Percentiles rank a stretch among this genome's conserved stretches.
These are phyloP conservation scores for Endocarpon pusillum DNA, from an alignment of 495 filamentous ascomycete genomes.

Conservation along the genomic window DNA sequence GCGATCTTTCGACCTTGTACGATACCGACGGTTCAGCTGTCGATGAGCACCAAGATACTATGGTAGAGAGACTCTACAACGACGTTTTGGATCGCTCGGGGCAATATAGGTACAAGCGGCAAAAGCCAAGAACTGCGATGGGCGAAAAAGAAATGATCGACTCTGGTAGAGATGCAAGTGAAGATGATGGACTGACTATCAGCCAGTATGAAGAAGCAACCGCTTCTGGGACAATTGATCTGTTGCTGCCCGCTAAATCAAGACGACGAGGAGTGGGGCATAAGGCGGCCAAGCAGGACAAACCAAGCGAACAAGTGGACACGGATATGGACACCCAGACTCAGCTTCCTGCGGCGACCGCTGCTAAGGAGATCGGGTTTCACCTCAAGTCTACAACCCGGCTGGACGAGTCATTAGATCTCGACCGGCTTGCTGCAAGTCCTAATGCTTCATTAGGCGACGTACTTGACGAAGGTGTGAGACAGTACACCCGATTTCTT, in stretches of 20 bases:
- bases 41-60: slow-evolving; percentile 58
- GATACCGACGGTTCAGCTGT: slow-evolving; percentile 73
- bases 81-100: slow-evolving; percentile 84
- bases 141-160: slow-evolving; percentile 76
- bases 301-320: slow-evolving; percentile 41
- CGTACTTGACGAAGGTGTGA: slow-evolving; percentile 75
- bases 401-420: slow-evolving; percentile 47
- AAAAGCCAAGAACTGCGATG: slow-evolving; percentile 52
- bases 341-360: slow-evolving; percentile 44
- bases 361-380: slow-evolving; percentile 72
- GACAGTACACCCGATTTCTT: slow-evolving; percentile 69
- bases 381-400: slow-evolving; percentile 45
- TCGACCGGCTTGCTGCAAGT: slow-evolving; percentile 46
- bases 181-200: slow-evolving; percentile 49
- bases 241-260: slow-evolving; percentile 24
- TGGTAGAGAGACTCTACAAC: slow-evolving; percentile 82
- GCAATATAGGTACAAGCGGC: slow-evolving; percentile 62
- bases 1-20: slow-evolving; percentile 76
- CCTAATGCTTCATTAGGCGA: slow-evolving; percentile 61
- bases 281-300: slow-evolving; percentile 24
- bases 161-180: slow-evolving; percentile 54
- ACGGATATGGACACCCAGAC: slow-evolving; percentile 37
- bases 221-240: slow-evolving; percentile 24
- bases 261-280: slow-evolving; percentile 27
- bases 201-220: slow-evolving; percentile 47